Evolutionary conservation across 2,329 filamentous ascomycete genomes (phyloP).

Genomic region (Arachnopeziza araneosa): DNA sequence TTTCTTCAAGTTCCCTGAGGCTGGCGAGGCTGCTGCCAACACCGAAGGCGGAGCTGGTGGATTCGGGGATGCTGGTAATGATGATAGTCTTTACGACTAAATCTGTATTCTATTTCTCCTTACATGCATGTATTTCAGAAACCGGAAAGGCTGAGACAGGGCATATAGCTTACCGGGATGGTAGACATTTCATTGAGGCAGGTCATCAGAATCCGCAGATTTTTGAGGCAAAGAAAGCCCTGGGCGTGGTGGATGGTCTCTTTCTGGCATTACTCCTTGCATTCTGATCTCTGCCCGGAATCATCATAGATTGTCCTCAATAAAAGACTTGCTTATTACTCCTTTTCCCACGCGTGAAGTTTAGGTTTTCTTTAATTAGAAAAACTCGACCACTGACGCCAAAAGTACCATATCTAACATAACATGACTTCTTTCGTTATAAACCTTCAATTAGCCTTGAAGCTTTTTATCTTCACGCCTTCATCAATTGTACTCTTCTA

Average conservation of each 20-base stretch:
- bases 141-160: not conserved
- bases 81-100: slow-evolving; percentile 97
- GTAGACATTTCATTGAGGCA: not conserved
- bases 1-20: slow-evolving; percentile 92
- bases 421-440: not conserved
- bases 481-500: no score
- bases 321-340: slow-evolving; percentile 6
- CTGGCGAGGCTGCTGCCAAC: slow-evolving; percentile 61
- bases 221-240: not conserved
- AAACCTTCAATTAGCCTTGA: not conserved
- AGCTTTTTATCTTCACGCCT: no score
- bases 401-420: not conserved
- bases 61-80: slow-evolving; percentile 84
- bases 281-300: slow-evolving; percentile 3
- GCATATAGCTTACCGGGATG: not conserved
- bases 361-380: not conserved
- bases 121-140: slow-evolving; percentile 13
- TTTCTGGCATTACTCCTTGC: not conserved
- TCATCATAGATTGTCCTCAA: slow-evolving; percentile 19
- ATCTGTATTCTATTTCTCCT: slow-evolving; percentile 26
- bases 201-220: not conserved
- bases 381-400: not conserved
- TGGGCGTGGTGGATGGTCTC: not conserved
- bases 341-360: not conserved
- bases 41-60: slow-evolving; percentile 55